These are phyloP conservation scores for Ophidiomyces ophidiicola DNA, from an alignment of 2,329 filamentous ascomycete genomes.

Conservation along the genomic window DNA sequence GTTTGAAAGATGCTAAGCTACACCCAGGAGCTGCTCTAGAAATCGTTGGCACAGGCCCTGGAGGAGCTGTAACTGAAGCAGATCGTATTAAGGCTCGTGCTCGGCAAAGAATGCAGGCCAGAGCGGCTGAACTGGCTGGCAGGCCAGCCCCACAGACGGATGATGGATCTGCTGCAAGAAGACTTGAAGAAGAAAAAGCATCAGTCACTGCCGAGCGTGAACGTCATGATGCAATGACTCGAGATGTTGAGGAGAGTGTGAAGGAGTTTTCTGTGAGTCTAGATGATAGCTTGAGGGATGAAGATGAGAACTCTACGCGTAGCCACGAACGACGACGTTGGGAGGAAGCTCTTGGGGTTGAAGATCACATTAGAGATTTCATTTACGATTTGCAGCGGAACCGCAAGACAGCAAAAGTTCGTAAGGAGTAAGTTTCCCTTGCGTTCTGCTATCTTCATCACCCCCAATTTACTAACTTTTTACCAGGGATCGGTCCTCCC, in stretches of 20 bases:
- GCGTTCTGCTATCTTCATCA: background rate
- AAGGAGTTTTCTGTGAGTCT: slow-evolving; percentile 74
- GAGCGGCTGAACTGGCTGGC: slow-evolving; percentile 81
- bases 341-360: slow-evolving; percentile 91
- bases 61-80: slow-evolving; percentile 78
- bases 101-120: slow-evolving; percentile 97
- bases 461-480: slow-evolving; percentile 9
- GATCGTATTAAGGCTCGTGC: slow-evolving; percentile 90
- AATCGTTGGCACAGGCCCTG: slow-evolving; percentile 85
- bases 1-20: slow-evolving; percentile 82
- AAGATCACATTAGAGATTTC: slow-evolving; percentile 93
- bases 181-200: slow-evolving; percentile 77
- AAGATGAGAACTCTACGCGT: slow-evolving; percentile 57
- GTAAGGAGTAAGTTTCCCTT: slow-evolving; percentile 41
- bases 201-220: slow-evolving; percentile 75
- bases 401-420: slow-evolving; percentile 61
- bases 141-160: slow-evolving; percentile 59
- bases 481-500: slow-evolving; percentile 8
- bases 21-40: slow-evolving; percentile 67
- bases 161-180: slow-evolving; percentile 65
- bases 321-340: slow-evolving; percentile 88
- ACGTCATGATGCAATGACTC: slow-evolving; percentile 91
- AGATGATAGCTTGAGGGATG: slow-evolving; percentile 78
- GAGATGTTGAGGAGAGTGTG: slow-evolving; percentile 92
- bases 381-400: slow-evolving; percentile 91